Evolutionary conservation across 179 eudicot genomes (phyloP).

Genomic region (Actinidia chinensis): DNA sequence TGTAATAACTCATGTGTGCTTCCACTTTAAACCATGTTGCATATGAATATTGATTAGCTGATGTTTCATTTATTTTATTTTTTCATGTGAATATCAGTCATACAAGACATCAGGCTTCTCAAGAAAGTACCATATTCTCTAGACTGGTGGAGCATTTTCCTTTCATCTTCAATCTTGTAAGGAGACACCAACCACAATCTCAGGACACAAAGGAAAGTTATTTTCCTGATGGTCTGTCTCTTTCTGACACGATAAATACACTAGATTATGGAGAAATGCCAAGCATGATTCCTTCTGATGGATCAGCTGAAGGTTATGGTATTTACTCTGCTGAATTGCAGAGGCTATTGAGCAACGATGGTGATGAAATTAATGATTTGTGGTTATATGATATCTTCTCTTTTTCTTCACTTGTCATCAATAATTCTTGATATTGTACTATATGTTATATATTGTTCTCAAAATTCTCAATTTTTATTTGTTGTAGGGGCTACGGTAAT

Average conservation of each 20-base stretch:
- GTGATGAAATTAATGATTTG: slow-evolving; percentile 30
- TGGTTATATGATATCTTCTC: slow-evolving; percentile 30
- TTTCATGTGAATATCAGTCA: slow-evolving; percentile 40
- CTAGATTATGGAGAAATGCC: slow-evolving; percentile 35
- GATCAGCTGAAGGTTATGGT: slow-evolving; percentile 34
- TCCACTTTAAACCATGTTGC: not conserved
- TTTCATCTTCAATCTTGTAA: slow-evolving; percentile 56
- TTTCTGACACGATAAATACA: slow-evolving; percentile 29
- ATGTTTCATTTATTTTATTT: not conserved
- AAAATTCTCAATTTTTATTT: not conserved
- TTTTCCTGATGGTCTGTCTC: slow-evolving; percentile 30
- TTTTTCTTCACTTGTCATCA: slow-evolving; percentile 8
- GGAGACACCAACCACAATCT: slow-evolving; percentile 36
- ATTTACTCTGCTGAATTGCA: slow-evolving; percentile 39
- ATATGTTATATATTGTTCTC: not conserved
- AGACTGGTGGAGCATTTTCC: slow-evolving; percentile 72
- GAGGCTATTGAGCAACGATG: slow-evolving; percentile 29
- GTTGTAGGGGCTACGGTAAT: slow-evolving; percentile 36
- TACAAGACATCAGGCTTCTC: slow-evolving; percentile 37
- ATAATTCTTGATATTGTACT: not conserved
- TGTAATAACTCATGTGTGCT: not conserved
- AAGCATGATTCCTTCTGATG: slow-evolving; percentile 27
- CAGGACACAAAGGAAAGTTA: slow-evolving; percentile 23
- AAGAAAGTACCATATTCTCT: slow-evolving; percentile 61
- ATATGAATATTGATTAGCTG: not conserved